Percentiles rank a stretch among this genome's conserved stretches.
phyloP scores from a whole-genome alignment of 805 yeast species.

The Wickerhamomyces bovis region DNA sequence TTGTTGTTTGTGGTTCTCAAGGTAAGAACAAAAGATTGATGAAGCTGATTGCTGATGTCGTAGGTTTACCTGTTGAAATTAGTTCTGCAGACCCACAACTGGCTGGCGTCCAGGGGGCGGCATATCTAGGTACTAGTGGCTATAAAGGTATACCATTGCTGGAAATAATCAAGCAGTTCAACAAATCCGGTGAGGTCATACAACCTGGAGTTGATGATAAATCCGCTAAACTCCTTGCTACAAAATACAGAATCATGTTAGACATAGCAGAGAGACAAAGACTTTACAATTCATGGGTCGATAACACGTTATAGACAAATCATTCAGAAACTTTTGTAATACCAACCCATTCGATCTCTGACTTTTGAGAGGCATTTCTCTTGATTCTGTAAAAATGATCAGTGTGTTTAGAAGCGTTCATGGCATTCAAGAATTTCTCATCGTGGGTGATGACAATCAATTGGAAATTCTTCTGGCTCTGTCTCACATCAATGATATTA shows the following conservation, averaged over 20 bases:
- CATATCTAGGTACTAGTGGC: slow-evolving; percentile 17
- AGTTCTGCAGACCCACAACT: slow-evolving; percentile 15
- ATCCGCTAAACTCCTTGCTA: slow-evolving; percentile 17
- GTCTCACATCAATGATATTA: slow-evolving; percentile 67
- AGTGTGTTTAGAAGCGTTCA: slow-evolving; percentile 80
- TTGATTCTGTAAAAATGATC: slow-evolving; percentile 81
- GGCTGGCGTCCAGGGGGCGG: slow-evolving; percentile 27
- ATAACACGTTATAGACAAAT: slow-evolving; percentile 5
- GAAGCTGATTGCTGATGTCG: slow-evolving; percentile 25
- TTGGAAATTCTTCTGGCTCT: slow-evolving; percentile 82
- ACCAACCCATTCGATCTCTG: slow-evolving; percentile 59
- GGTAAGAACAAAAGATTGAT: slow-evolving; percentile 40
- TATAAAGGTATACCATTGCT: slow-evolving; percentile 5
- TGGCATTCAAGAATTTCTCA: slow-evolving; percentile 77
- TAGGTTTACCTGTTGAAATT: slow-evolving; percentile 18
- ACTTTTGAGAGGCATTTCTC: slow-evolving; percentile 76
- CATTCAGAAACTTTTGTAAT: slow-evolving; percentile 32
- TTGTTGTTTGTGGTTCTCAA: slow-evolving; percentile 50
- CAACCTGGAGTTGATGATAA: slow-evolving; percentile 2
- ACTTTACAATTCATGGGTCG: slow-evolving; percentile 24
- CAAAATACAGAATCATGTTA: slow-evolving; percentile 22
- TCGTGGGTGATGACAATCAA: slow-evolving; percentile 95
- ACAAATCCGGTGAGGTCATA: background rate
- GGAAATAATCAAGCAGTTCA: slow-evolving; percentile 10
- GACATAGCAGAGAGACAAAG: slow-evolving; percentile 33